Evolutionary conservation across 768 basidiomycete species (phyloP), one percentile per base, ranked within the genome.

Genomic region (Pilatotrama ljubarskyi): DNA sequence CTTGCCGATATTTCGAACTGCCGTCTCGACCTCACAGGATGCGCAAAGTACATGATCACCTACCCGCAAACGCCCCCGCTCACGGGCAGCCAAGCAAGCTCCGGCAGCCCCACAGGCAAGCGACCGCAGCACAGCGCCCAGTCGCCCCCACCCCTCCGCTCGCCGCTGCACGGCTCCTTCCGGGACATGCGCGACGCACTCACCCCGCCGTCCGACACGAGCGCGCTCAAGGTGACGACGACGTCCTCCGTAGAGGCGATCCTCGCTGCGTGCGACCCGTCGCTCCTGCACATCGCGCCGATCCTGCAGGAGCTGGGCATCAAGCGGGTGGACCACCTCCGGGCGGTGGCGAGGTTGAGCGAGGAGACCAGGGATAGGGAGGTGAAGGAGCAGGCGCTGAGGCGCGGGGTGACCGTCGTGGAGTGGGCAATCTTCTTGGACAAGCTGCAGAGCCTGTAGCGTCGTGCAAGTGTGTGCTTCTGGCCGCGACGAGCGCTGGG

Each of bases 341-440:
- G 80, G 11, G 89, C 89, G 2, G 73, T 90, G 17, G 80, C 78
- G 9, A 76, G 81, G 55, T 70, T 91, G 61, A 82, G 80, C 37
- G 86, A 87, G 55, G 84, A 82, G 59, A 90, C 85, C 20, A 73
- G 89, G 62, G 83, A 91, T 70, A 74, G 82, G 58, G 87, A 90
- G 69, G 78, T 91, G 47, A 86, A 80, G 71, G 86, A 87, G 65
- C 85, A 85, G 64, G 89, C 87, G 54, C 67, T 91, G 72, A 82
- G 75, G 68, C 75, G 81, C 65, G 89, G 89, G 1, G 76, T 91
- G 51, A 89, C 87, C 0, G 78, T 88, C 8, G 76, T 91, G 73
- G 89, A 91, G 66, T 91, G 89, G 89, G 89, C 89, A 20, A 87
- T 90, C 66, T 75, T 91, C 65, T 71, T 91, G 58, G 89, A 91